Conservation (phyloP, 306 rosid species). For the Mimosa pudica region DNA sequence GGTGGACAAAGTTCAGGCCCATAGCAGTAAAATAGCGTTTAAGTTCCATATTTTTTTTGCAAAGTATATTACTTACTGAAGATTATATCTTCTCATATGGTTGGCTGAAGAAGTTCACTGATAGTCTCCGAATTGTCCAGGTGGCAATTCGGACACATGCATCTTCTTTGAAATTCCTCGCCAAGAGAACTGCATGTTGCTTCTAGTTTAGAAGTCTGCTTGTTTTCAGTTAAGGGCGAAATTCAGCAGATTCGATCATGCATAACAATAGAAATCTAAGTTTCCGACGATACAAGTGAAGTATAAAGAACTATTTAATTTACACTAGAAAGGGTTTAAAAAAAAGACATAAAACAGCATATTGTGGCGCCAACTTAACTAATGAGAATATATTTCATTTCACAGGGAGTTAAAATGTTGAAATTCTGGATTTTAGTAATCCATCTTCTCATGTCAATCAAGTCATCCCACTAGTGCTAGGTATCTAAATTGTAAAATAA, state of each 20-base stretch:
- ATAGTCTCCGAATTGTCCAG: conserved; percentile 60
- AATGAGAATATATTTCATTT: neutral
- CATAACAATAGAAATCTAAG: conserved; percentile 11
- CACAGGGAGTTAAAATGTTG: conserved; percentile 3
- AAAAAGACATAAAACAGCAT: neutral
- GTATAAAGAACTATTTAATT: conserved; percentile 14
- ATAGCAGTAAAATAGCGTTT: neutral
- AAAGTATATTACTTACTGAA: conserved; percentile 43
- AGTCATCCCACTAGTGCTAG: conserved; percentile 15
- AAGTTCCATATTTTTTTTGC: neutral
- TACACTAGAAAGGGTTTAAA: conserved; percentile 29
- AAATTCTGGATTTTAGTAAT: neutral
- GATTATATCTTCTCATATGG: conserved; percentile 45
- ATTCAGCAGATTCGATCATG: conserved; percentile 13
- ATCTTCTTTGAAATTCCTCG: conserved; percentile 68
- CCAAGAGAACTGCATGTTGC: conserved; percentile 50
- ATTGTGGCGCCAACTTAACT: neutral
- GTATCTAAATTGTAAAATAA: conserved; percentile 5
- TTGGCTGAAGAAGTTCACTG: conserved; percentile 47
- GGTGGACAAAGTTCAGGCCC: neutral
- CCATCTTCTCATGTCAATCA: neutral
- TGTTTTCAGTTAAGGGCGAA: conserved; percentile 57
- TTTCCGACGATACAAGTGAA: neutral
- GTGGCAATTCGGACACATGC: conserved; percentile 74
- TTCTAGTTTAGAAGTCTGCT: conserved; percentile 58